phyloP scores from a whole-genome alignment of 2,329 filamentous ascomycete genomes.

The Truncatella angustata region DNA sequence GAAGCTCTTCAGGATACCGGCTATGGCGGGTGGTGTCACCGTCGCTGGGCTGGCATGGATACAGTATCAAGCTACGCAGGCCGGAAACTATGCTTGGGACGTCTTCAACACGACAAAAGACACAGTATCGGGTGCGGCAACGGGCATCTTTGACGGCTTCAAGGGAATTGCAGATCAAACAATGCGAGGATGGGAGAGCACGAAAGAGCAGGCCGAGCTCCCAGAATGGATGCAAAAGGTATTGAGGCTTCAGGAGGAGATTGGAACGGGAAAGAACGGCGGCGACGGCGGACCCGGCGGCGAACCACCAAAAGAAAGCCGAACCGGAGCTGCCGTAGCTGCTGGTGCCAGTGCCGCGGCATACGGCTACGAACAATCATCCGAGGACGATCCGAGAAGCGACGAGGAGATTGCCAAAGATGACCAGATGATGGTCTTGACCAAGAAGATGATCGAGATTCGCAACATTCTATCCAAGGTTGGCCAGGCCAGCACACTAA shows the following conservation, averaged over 20 bases:
- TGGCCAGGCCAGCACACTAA: constrained; percentile 85
- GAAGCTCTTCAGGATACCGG: constrained; percentile 84
- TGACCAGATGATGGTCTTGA: constrained; percentile 99
- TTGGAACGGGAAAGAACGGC: constrained; percentile 45
- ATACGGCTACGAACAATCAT: constrained; percentile 72
- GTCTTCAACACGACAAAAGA: constrained; percentile 73
- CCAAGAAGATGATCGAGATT: constrained; percentile 99
- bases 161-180: constrained; percentile 78
- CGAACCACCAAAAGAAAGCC: constrained; percentile 58
- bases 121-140: constrained; percentile 66
- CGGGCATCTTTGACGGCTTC: constrained; percentile 67
- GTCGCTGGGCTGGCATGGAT: constrained; percentile 87
- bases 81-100: constrained; percentile 58
- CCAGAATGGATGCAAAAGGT: constrained; percentile 79
- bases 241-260: constrained; percentile 59
- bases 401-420: constrained; percentile 72
- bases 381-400: constrained; percentile 61
- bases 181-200: constrained; percentile 76
- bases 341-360: constrained; percentile 72
- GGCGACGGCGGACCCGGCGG: constrained; percentile 48
- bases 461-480: constrained; percentile 86
- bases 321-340: constrained; percentile 58
- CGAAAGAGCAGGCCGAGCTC: constrained; percentile 70
- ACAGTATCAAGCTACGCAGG: constrained; percentile 87
- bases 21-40: constrained; percentile 86